phyloP scores from a whole-genome alignment of 2,329 filamentous ascomycete genomes.

The Pezicula radicicola region DNA sequence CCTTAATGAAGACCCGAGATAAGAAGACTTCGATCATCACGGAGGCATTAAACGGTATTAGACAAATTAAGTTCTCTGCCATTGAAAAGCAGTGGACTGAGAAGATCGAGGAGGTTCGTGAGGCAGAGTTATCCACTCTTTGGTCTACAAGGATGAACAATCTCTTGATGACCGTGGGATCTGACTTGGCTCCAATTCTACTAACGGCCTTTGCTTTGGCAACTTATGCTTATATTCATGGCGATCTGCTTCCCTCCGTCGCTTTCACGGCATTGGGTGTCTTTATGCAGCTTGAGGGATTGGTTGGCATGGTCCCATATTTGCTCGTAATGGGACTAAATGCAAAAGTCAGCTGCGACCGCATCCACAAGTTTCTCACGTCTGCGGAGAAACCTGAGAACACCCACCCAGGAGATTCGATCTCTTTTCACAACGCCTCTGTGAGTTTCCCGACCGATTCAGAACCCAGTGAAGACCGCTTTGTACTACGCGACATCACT shows the following conservation, averaged over 20 bases:
- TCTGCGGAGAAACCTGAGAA: slow-evolving; percentile 58
- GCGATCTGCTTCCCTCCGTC: slow-evolving; percentile 64
- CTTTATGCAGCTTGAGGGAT: slow-evolving; percentile 67
- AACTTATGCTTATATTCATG: slow-evolving; percentile 62
- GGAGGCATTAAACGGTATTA: slow-evolving; percentile 72
- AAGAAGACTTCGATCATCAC: slow-evolving; percentile 70
- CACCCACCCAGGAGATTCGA: slow-evolving; percentile 52
- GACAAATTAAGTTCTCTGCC: slow-evolving; percentile 80
- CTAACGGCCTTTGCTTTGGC: slow-evolving; percentile 68
- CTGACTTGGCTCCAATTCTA: slow-evolving; percentile 69
- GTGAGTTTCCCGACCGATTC: slow-evolving; percentile 71
- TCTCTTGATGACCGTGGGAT: slow-evolving; percentile 35
- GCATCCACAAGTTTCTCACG: slow-evolving; percentile 67
- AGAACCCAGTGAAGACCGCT: slow-evolving; percentile 53
- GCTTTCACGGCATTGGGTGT: slow-evolving; percentile 75
- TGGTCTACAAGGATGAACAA: slow-evolving; percentile 40
- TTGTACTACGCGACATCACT: slow-evolving; percentile 61
- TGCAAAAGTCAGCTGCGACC: slow-evolving; percentile 66
- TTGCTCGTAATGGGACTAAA: slow-evolving; percentile 66
- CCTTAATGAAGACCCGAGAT: slow-evolving; percentile 71
- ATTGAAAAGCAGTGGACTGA: slow-evolving; percentile 70
- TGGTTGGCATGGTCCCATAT: slow-evolving; percentile 67
- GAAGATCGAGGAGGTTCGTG: slow-evolving; percentile 62
- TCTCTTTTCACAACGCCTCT: slow-evolving; percentile 62
- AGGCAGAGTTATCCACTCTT: slow-evolving; percentile 61